Conservation (phyloP, 2,329 filamentous ascomycete species). For the Thielaviopsis musarum region DNA sequence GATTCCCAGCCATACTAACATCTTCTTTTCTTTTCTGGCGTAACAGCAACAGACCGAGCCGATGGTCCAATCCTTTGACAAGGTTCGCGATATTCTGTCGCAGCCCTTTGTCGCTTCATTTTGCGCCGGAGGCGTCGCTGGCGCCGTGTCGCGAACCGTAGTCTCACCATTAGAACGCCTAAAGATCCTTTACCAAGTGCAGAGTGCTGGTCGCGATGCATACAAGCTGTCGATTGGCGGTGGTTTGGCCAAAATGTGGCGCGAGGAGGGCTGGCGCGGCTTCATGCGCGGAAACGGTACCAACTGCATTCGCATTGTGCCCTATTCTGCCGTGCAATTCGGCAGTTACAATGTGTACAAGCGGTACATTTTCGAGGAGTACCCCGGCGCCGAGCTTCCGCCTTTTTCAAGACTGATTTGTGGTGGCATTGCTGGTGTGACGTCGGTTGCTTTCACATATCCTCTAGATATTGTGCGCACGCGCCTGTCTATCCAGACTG, state of each 20-base stretch:
- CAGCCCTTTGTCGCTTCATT: constrained; percentile 85
- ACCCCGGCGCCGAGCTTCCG: constrained; percentile 55
- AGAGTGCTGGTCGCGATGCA: constrained; percentile 76
- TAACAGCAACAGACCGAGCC: constrained; percentile 6
- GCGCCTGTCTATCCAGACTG: constrained; percentile 87
- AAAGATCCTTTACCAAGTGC: constrained; percentile 95
- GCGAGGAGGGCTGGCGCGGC: constrained; percentile 87
- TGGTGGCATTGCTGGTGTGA: constrained; percentile 82
- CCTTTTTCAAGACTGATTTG: constrained; percentile 68
- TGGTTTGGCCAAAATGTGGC: constrained; percentile 88
- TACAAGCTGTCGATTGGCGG: constrained; percentile 87
- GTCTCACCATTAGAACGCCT: constrained; percentile 90
- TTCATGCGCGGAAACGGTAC: constrained; percentile 98
- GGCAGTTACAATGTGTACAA: constrained; percentile 98
- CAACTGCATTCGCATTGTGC: constrained; percentile 95
- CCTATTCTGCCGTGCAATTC: constrained; percentile 96
- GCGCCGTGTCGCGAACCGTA: constrained; percentile 92
- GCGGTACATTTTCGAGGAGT: constrained; percentile 61
- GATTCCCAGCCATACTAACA: not conserved
- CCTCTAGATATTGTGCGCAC: constrained; percentile 96
- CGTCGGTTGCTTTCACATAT: constrained; percentile 88
- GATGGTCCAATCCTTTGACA: not conserved
- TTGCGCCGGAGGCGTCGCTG: constrained; percentile 81
- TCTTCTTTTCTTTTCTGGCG: not conserved
- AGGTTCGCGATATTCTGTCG: constrained; percentile 34